phyloP scores from a whole-genome alignment of 2,329 filamentous ascomycete genomes.

The Periconia digitata region DNA sequence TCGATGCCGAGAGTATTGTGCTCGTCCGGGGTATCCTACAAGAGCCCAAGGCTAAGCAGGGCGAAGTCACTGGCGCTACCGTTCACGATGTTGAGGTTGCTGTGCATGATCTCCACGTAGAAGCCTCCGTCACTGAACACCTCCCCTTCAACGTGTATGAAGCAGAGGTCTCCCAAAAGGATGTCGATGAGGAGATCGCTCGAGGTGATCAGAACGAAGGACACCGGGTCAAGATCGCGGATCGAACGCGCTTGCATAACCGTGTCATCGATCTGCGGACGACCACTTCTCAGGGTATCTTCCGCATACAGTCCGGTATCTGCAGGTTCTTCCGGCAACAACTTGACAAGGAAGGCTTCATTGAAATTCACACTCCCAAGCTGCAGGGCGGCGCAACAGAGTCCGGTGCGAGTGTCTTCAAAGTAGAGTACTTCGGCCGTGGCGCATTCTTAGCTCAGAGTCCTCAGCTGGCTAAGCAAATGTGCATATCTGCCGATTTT shows the following conservation, averaged over 20 bases:
- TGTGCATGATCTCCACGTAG: conserved; percentile 66
- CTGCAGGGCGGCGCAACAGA: conserved; percentile 88
- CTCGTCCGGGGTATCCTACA: conserved; percentile 74
- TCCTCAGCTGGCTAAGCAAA: conserved; percentile 89
- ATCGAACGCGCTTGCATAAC: conserved; percentile 74
- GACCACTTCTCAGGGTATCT: conserved; percentile 83
- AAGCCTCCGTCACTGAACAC: conserved; percentile 62
- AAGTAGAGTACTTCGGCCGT: conserved; percentile 87
- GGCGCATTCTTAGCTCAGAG: conserved; percentile 88
- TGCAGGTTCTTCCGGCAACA: conserved; percentile 77
- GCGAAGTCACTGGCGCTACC: conserved; percentile 73
- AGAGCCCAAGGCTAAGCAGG: conserved; percentile 63
- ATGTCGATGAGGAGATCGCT: conserved; percentile 54
- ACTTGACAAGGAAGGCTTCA: conserved; percentile 75
- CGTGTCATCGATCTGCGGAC: conserved; percentile 83
- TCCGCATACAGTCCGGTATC: conserved; percentile 81
- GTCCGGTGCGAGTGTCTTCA: conserved; percentile 88
- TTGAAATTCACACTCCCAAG: conserved; percentile 94
- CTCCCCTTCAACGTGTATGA: conserved; percentile 72
- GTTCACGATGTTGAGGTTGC: conserved; percentile 76
- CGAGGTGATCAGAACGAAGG: conserved; percentile 59
- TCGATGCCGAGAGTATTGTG: conserved; percentile 77
- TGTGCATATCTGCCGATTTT: conserved; percentile 88
- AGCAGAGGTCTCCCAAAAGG: conserved; percentile 63
- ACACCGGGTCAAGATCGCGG: conserved; percentile 64